Conservation (phyloP, 169 alveolate genomes). For the Plasmodium sp. region DNA sequence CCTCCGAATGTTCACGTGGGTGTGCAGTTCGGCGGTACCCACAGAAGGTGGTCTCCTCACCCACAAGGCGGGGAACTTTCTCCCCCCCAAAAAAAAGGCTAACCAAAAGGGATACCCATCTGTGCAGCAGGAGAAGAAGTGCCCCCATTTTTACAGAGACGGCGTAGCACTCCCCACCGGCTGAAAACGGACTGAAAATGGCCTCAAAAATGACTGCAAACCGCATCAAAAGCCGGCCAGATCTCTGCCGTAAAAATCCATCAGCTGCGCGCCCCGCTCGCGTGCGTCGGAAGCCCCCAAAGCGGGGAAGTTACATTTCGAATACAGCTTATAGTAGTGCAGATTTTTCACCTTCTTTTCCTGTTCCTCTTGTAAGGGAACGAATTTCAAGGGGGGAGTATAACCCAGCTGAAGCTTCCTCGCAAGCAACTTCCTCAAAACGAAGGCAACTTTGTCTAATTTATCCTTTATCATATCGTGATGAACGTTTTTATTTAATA, state of each 20-base stretch:
- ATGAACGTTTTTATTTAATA: conserved; percentile 73
- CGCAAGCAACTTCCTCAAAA: conserved; percentile 81
- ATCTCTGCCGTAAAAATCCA: conserved; percentile 32
- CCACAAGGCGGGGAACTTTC: background rate
- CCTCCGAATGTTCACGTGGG: background rate
- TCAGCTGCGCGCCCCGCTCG: background rate
- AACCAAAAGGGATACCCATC: background rate
- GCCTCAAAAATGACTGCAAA: background rate
- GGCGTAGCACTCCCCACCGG: background rate
- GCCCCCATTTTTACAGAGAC: background rate
- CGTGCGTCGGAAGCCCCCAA: background rate
- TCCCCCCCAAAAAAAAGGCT: background rate
- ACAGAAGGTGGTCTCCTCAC: background rate
- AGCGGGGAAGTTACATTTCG: conserved; percentile 53
- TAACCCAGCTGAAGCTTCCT: conserved; percentile 85
- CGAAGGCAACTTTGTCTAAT: conserved; percentile 76
- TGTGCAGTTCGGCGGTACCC: background rate
- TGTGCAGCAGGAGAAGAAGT: background rate
- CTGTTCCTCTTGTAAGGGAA: conserved; percentile 57
- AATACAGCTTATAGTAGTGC: conserved; percentile 55
- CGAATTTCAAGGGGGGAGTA: conserved; percentile 85
- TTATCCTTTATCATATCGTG: conserved; percentile 76
- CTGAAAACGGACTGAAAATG: background rate
- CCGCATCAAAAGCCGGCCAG: conserved; percentile 26
- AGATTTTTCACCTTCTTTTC: conserved; percentile 41